Conservation (phyloP, 257 asterid species). For the Anisodus acutangulus region DNA sequence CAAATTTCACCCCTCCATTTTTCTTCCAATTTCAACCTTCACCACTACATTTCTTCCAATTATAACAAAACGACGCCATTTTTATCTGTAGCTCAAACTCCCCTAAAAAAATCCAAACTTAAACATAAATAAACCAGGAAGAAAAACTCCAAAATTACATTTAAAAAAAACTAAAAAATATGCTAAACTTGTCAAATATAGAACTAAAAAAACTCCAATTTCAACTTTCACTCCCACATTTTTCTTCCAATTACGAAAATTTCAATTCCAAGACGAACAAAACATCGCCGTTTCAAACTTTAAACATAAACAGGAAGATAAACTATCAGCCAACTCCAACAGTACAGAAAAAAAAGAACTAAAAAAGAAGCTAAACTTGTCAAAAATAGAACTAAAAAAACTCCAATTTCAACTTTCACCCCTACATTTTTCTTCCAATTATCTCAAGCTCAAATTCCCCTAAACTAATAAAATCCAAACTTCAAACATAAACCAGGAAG, state of each 20-base stretch:
- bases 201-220: not conserved
- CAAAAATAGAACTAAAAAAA: not conserved
- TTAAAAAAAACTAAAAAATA: too few species aligned
- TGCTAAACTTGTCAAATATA: too few species aligned
- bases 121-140: too few species aligned
- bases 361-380: not conserved
- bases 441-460: not conserved
- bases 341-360: not conserved
- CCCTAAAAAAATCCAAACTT: too few species aligned
- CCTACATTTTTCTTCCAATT: not conserved
- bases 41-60: too few species aligned
- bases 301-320: too few species aligned
- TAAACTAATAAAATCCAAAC: not conserved
- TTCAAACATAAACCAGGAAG: too few species aligned
- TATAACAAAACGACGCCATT: too few species aligned
- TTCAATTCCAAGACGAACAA: not conserved
- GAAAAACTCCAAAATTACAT: too few species aligned
- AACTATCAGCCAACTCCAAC: not conserved
- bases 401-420: not conserved
- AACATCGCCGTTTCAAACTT: not conserved
- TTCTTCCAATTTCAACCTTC: too few species aligned
- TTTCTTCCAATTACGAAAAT: too few species aligned
- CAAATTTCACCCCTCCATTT: not conserved
- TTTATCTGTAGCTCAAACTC: not conserved
- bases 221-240: not conserved